Percentiles rank a stretch among this genome's conserved stretches.
These are phyloP conservation scores for Hordeum pubiflorum DNA, from an alignment of 202 grass and related monocot species.

Conservation along the genomic window DNA sequence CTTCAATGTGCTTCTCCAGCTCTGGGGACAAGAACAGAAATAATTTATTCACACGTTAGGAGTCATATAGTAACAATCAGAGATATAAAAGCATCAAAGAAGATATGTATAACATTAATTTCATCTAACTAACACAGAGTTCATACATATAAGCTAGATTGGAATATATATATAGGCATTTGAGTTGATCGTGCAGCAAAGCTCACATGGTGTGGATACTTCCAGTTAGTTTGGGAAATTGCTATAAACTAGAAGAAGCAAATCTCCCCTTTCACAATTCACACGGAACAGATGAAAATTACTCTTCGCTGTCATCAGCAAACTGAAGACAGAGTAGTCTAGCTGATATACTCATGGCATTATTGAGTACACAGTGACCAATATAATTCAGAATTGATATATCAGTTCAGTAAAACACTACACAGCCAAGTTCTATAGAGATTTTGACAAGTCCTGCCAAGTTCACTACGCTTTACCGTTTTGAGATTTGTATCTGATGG, in stretches of 20 bases:
- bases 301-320: background rate
- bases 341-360: background rate
- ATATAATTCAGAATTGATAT: background rate
- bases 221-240: background rate
- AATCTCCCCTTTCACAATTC: background rate
- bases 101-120: background rate
- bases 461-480: background rate
- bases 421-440: background rate
- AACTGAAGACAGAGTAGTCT: background rate
- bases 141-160: background rate
- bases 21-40: constrained; percentile 39
- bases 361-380: background rate
- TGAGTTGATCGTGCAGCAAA: background rate
- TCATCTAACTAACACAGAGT: background rate
- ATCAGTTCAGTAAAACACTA: background rate
- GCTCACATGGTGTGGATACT: background rate
- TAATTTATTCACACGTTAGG: background rate
- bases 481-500: background rate
- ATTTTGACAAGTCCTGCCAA: background rate
- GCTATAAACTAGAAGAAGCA: background rate
- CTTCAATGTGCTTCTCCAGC: constrained; percentile 82
- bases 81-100: background rate
- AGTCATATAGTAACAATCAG: background rate
- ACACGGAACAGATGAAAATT: background rate
- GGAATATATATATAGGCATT: background rate